Percentiles rank a stretch among this genome's conserved stretches.
Conservation (phyloP, 2,329 filamentous ascomycete genomes). For the Aspergillus sp. region DNA sequence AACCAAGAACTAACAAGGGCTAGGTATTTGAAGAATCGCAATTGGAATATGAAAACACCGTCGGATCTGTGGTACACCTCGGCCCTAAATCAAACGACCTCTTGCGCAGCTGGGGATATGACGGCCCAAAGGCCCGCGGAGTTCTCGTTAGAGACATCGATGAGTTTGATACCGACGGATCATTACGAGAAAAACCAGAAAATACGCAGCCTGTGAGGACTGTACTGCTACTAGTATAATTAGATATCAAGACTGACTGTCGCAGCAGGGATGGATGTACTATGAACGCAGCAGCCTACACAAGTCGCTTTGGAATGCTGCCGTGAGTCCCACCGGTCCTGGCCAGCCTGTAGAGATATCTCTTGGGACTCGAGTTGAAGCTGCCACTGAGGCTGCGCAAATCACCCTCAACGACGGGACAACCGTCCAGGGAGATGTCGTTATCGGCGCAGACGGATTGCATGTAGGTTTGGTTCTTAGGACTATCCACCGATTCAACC, state of each 20-base stretch:
- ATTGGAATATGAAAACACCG: neutral
- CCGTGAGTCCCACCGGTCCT: neutral
- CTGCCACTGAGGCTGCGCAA: neutral
- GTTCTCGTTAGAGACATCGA: neutral
- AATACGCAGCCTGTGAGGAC: neutral
- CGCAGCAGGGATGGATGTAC: neutral
- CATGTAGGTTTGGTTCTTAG: neutral
- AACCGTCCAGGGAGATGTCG: constrained; percentile 13
- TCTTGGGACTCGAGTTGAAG: neutral
- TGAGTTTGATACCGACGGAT: neutral
- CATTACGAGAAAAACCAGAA: neutral
- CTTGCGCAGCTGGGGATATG: neutral
- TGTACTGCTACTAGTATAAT: neutral
- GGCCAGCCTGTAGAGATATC: neutral
- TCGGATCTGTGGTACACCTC: neutral
- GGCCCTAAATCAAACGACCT: neutral
- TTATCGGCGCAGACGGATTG: neutral
- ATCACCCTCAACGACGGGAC: neutral
- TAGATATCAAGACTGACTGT: no score
- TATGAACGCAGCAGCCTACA: neutral
- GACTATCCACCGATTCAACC: neutral
- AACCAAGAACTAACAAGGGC: neutral
- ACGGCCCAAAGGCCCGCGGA: neutral
- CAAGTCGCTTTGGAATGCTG: neutral
- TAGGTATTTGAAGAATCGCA: neutral